Evolutionary conservation across 345 rosid genomes (phyloP).

Genomic region (Brassica napus): DNA sequence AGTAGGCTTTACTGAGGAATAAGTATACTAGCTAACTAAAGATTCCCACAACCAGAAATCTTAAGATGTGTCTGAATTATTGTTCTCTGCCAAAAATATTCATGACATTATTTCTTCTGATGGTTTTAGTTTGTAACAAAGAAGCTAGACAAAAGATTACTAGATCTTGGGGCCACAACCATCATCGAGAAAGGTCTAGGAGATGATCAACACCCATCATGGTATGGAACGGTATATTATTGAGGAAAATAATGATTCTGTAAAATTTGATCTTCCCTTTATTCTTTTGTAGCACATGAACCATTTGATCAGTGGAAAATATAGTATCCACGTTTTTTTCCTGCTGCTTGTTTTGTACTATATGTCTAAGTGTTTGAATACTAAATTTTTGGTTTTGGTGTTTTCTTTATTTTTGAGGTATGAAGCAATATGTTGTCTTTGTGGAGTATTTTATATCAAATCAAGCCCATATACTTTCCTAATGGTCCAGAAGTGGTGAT

Average conservation of each 20-base stretch:
- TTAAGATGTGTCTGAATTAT: background rate
- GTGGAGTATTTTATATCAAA: too few species aligned
- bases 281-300: background rate
- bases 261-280: background rate
- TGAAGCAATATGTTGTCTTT: too few species aligned
- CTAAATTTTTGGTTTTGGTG: too few species aligned
- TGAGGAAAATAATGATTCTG: background rate
- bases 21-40: background rate
- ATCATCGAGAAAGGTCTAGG: constrained; percentile 85
- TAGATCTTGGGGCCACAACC: constrained; percentile 72
- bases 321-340: background rate
- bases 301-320: constrained; percentile 1
- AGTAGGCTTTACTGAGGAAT: background rate
- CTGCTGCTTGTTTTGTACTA: too few species aligned
- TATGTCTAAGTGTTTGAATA: too few species aligned
- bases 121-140: constrained; percentile 91
- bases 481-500: too few species aligned
- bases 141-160: constrained; percentile 87
- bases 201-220: constrained; percentile 96
- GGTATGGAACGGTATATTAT: constrained; percentile 57
- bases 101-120: constrained; percentile 1
- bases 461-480: too few species aligned
- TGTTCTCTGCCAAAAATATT: background rate
- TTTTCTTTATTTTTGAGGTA: too few species aligned
- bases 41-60: background rate